Percentiles rank a stretch among this genome's conserved stretches.
Evolutionary conservation across 129 eudicot genomes (phyloP).

Genomic region (Heracleum sosnowskyi): DNA sequence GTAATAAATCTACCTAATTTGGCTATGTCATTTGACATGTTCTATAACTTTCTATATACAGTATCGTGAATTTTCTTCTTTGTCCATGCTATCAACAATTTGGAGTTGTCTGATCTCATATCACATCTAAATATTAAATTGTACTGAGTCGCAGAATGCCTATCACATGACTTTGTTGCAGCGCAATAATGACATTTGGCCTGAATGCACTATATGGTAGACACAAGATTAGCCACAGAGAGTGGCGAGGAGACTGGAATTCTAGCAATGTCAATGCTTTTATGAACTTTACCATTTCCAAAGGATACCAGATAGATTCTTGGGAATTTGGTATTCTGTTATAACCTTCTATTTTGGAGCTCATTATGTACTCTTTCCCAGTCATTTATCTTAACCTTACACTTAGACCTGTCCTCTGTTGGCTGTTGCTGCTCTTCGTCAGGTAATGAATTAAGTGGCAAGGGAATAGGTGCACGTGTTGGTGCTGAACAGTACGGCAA

Average conservation of each 20-base stretch:
- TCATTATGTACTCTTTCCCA: slow-evolving; percentile 4
- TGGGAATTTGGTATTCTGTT: slow-evolving; percentile 83
- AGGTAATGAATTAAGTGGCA: slow-evolving; percentile 95
- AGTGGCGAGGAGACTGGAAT: slow-evolving; percentile 79
- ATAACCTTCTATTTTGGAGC: slow-evolving; percentile 5
- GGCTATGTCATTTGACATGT: background rate
- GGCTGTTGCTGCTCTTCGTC: slow-evolving; percentile 1
- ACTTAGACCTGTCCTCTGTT: background rate
- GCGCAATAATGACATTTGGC: slow-evolving; percentile 76
- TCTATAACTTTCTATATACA: background rate
- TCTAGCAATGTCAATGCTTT: slow-evolving; percentile 68
- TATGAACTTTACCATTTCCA: slow-evolving; percentile 62
- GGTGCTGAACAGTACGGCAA: slow-evolving; percentile 64
- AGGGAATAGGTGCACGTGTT: slow-evolving; percentile 77
- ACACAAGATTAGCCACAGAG: slow-evolving; percentile 30
- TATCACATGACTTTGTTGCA: slow-evolving; percentile 22
- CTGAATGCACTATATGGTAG: slow-evolving; percentile 88
- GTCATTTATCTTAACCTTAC: background rate
- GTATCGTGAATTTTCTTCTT: background rate
- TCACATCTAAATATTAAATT: background rate
- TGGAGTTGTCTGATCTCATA: background rate
- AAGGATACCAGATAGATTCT: slow-evolving; percentile 78
- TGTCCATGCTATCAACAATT: background rate
- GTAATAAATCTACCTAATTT: background rate
- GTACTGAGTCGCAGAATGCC: background rate